These are phyloP conservation scores for Geranomyces michiganensis DNA, from an alignment of 192 early-diverging fungal genomes.

Conservation along the genomic window DNA sequence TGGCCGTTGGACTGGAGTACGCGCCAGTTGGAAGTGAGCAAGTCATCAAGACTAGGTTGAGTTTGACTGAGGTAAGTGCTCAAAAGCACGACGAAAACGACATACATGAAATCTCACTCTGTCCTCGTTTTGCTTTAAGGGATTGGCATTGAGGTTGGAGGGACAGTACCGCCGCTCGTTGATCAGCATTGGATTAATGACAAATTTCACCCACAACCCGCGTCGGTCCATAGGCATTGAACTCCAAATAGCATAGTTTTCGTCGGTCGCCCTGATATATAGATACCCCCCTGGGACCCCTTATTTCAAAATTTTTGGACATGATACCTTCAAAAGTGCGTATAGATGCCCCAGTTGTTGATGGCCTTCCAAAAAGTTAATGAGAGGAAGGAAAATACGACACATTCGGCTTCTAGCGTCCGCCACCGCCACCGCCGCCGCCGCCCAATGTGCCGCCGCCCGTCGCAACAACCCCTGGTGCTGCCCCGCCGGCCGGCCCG, in stretches of 20 bases:
- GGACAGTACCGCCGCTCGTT: conserved; percentile 66
- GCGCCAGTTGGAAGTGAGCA: conserved; percentile 60
- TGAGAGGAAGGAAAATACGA: too few relatives aligned
- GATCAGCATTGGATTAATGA: conserved; percentile 70
- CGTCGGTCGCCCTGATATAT: not conserved
- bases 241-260: conserved; percentile 38
- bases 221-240: conserved; percentile 43
- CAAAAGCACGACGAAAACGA: not conserved
- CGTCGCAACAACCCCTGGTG: too few relatives aligned
- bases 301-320: too few relatives aligned
- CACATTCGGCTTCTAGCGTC: too few relatives aligned
- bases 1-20: conserved; percentile 84
- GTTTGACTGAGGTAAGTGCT: conserved; percentile 41
- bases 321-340: too few relatives aligned
- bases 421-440: too few relatives aligned
- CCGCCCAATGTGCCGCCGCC: too few relatives aligned
- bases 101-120: not conserved
- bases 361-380: too few relatives aligned
- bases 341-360: too few relatives aligned
- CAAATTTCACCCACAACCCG: conserved; percentile 52
- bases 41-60: conserved; percentile 61
- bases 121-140: conserved; percentile 32
- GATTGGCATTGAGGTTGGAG: conserved; percentile 73
- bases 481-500: too few relatives aligned
- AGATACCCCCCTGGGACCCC: not conserved